Evolutionary conservation across 192 early-diverging fungal species (phyloP), one percentile per base, ranked within the genome.

Genomic region (Phlyctochytrium bullatum): DNA sequence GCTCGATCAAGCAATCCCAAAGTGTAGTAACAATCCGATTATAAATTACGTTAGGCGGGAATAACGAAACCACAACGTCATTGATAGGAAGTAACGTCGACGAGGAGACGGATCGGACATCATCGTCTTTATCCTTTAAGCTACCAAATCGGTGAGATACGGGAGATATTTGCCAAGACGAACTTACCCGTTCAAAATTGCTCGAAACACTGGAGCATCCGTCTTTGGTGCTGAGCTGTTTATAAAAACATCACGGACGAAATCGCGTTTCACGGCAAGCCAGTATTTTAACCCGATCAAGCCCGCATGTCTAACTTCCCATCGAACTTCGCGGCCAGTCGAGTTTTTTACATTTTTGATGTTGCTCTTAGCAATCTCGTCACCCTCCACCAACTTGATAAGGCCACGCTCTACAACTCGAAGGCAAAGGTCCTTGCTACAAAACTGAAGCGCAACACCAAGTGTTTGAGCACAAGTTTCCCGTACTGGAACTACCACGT

Each of bases 291-390:
- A 73, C 23, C 95, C 97, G 12, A 96, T 80, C 65, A 97, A 77
- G 33, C 90, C 96, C 4, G 94, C 91, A 74, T 98, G 93, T 24
- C 95, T 84, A 20, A 92, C 91, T 68, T 96, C 92, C 97, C 97
- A 99, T 20, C 91, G 83, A 71, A 67, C 78, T 56, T 23, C 73
- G 30, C 53, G 59, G 56, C 67, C 73, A 20, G 58, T 27, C 66
- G n/a, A 20, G 4, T 4, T 47, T 30, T 30, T 54, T 35, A 20
- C 36, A 54, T 25, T 24, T n/a, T n/a, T n/a, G n/a, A n/a, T n/a
- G 29, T 61, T 66, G 23, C 35, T 52, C 2, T 63, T 12, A 6
- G 47, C 28, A 14, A 54, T 60, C 17, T n/a, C 51, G 29, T 57
- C 66, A 30, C 61, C 74, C 57, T 75, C 73, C 17, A 87, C 36